These are phyloP conservation scores for Omphalotus guepiniiformis DNA, from an alignment of 768 basidiomycete genomes.

Conservation along the genomic window DNA sequence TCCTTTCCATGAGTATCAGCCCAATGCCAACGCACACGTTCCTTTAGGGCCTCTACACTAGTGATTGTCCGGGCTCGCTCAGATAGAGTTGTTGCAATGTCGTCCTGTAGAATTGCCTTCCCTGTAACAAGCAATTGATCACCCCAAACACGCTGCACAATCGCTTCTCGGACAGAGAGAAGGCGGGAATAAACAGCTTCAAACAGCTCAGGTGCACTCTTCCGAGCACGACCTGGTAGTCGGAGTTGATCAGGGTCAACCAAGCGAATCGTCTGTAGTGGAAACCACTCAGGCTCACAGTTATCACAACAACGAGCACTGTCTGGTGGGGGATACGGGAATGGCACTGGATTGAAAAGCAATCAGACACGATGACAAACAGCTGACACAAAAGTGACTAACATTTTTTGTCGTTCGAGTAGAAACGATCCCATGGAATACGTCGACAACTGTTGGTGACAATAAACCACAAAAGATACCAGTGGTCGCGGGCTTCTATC, in stretches of 20 bases:
- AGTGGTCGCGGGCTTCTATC: conserved; percentile 6
- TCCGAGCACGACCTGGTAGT: neutral
- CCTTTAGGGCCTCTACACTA: neutral
- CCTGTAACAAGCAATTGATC: conserved; percentile 13
- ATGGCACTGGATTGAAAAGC: neutral
- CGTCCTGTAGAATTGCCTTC: conserved; percentile 8
- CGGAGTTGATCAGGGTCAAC: neutral
- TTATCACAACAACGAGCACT: conserved; percentile 12
- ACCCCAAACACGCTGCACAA: neutral
- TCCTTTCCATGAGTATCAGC: neutral
- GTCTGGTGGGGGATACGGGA: neutral
- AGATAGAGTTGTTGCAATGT: neutral
- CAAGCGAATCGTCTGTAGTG: neutral
- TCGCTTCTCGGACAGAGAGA: neutral
- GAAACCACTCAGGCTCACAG: conserved; percentile 9
- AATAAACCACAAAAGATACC: conserved; percentile 11
- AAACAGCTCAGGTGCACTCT: conserved; percentile 9
- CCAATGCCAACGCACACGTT: conserved; percentile 9
- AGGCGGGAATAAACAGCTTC: conserved; percentile 4
- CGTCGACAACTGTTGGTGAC: conserved; percentile 7
- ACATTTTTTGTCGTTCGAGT: conserved; percentile 10
- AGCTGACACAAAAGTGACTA: neutral
- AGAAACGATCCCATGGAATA: conserved; percentile 9
- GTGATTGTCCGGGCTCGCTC: conserved; percentile 1
- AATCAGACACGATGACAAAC: neutral